Conservation (phyloP, 768 basidiomycete species). For the Mycena albidolilacea region DNA sequence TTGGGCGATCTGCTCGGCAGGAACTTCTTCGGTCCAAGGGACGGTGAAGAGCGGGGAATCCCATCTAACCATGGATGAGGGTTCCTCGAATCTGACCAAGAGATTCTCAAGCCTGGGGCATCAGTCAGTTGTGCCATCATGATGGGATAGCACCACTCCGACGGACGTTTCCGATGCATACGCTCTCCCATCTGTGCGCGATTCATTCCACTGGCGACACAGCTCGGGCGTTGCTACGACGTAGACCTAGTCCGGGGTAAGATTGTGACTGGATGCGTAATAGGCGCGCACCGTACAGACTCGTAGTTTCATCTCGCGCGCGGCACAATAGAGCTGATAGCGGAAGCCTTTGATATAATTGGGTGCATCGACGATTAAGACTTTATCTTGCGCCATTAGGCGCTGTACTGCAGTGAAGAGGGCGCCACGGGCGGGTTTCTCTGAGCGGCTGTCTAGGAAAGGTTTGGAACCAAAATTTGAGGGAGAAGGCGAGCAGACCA, state of each 20-base stretch:
- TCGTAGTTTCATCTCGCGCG: conserved; percentile 87
- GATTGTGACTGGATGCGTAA: conserved; percentile 25
- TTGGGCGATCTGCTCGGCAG: conserved; percentile 82
- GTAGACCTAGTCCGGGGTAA: conserved; percentile 68
- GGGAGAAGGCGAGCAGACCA: conserved; percentile 60
- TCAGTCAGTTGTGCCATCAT: conserved; percentile 4
- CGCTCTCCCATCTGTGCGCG: conserved; percentile 59
- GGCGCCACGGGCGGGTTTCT: conserved; percentile 90
- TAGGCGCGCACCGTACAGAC: conserved; percentile 84
- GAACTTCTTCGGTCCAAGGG: conserved; percentile 79
- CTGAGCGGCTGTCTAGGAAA: conserved; percentile 76
- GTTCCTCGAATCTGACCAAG: conserved; percentile 92
- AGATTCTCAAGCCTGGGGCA: conserved; percentile 85
- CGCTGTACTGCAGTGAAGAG: conserved; percentile 89
- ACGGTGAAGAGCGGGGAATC: conserved; percentile 95
- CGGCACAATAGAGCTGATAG: conserved; percentile 98
- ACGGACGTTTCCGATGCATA: conserved; percentile 86
- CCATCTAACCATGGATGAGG: conserved; percentile 99
- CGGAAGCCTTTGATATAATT: conserved; percentile 99
- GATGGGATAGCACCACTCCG: not conserved
- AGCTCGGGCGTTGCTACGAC: conserved; percentile 82
- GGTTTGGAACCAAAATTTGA: conserved; percentile 14
- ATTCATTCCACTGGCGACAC: conserved; percentile 83
- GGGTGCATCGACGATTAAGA: conserved; percentile 91
- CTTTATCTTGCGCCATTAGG: conserved; percentile 75